Percentiles rank a stretch among this genome's conserved stretches.
Conservation (phyloP, 306 rosid genomes). For the Cajanus cajan region DNA sequence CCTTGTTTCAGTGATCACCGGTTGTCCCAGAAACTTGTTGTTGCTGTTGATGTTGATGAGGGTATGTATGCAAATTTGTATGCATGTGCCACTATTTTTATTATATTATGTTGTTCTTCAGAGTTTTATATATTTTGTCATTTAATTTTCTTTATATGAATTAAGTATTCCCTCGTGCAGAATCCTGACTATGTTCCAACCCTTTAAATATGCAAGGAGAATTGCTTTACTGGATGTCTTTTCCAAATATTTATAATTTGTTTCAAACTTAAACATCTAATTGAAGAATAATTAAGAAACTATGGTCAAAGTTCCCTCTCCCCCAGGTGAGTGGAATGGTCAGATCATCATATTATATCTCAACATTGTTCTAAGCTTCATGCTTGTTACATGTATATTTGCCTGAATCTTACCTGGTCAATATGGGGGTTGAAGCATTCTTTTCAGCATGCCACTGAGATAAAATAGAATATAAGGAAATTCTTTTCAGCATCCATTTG, state of each 20-base stretch:
- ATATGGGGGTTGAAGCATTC: neutral
- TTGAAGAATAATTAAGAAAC: neutral
- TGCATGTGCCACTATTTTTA: neutral
- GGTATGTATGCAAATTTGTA: slow-evolving; percentile 45
- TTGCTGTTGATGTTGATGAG: slow-evolving; percentile 94
- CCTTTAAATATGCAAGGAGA: slow-evolving; percentile 1
- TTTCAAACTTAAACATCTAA: neutral
- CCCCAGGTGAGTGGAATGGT: neutral
- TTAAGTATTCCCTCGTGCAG: neutral
- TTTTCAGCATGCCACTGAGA: neutral
- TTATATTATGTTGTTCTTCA: neutral
- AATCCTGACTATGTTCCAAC: slow-evolving; percentile 25
- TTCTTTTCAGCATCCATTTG: neutral
- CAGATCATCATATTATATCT: neutral
- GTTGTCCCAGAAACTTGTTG: slow-evolving; percentile 51
- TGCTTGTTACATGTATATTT: slow-evolving; percentile 4
- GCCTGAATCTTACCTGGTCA: neutral
- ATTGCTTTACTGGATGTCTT: neutral
- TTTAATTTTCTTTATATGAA: neutral
- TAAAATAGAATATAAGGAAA: neutral
- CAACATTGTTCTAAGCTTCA: neutral
- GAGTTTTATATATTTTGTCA: neutral
- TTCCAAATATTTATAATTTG: neutral
- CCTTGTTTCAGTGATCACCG: slow-evolving; percentile 38
- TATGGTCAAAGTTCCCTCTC: neutral